These are phyloP conservation scores for Amborella trichopoda DNA, from an alignment of 164 flowering plant genomes.

Conservation along the genomic window DNA sequence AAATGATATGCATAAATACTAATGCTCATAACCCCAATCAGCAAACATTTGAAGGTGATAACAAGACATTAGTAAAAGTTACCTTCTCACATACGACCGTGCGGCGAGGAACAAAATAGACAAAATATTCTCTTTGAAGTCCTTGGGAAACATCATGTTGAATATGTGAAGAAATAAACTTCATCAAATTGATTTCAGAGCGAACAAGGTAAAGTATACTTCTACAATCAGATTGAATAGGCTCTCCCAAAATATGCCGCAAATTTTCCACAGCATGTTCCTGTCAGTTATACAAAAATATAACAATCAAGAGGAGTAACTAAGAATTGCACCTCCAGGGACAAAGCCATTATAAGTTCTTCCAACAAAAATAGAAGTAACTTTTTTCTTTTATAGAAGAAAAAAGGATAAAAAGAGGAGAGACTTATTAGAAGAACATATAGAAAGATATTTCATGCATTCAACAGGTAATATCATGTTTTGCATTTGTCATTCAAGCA, in stretches of 20 bases:
- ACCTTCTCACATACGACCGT: conserved; percentile 91
- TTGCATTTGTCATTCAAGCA: no score
- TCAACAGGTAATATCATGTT: neutral
- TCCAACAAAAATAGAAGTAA: no score
- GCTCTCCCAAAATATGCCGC: conserved; percentile 56
- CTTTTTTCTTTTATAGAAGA: no score
- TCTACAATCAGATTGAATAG: conserved; percentile 67
- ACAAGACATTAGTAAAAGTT: neutral
- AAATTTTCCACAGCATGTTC: conserved; percentile 67
- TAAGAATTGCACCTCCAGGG: neutral
- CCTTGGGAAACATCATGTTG: conserved; percentile 64
- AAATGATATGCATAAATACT: no score
- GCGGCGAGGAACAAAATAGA: conserved; percentile 92
- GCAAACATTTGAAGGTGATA: neutral
- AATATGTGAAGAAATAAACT: conserved; percentile 46
- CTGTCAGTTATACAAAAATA: conserved; percentile 21
- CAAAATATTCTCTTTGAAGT: conserved; percentile 60
- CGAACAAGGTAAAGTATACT: conserved; percentile 74
- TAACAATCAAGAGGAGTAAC: neutral
- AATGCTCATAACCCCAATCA: neutral
- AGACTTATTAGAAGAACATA: neutral
- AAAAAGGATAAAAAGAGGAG: neutral
- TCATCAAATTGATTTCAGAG: conserved; percentile 51
- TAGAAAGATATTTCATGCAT: neutral
- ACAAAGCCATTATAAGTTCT: no score